Evolutionary conservation across 306 rosid genomes (phyloP), one percentile per base, ranked within the genome.

Genomic region (Amphicarpaea edgeworthii): DNA sequence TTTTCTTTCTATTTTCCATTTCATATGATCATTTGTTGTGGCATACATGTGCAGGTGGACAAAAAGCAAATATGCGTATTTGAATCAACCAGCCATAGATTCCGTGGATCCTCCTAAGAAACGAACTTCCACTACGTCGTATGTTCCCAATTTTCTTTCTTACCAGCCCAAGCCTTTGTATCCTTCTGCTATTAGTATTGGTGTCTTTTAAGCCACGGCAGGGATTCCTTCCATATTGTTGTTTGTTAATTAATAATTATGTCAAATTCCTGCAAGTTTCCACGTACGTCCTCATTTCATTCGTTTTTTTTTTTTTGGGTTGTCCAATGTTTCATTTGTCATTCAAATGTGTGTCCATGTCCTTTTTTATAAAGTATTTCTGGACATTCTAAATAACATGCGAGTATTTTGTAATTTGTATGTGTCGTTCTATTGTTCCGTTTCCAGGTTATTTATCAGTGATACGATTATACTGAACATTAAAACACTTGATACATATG

Each of bases 1-100:
- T 40, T 40, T 9, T 41, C 3, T 5, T 34, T 34, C 9, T 5
- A 49, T 6, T 8, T 19, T 53, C 2, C 3, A 30, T 7, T 26
- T 57, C 6, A 12, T 21, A 54, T 3, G n/a, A 28, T 75, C 8
- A 28, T 28, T 28, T 26, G 40, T 24, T 50, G 72, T 77, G 70
- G 46, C 7, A 28, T 14, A 53, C 7, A 28, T 14, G 28, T 80
- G 88, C 90, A 93, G 97, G 97, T 93, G 97, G 97, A 93, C 96
- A 11, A 90, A 88, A 69, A 90, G 97, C 90, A 88, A 84, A 72
- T 90, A 88, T 80, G 97, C 97, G 7, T 93, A 90, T 77, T 72
- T 93, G 79, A 93, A 93, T 83, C 94, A 93, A 72, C 97, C 96
- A 19, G 92, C 89, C 49, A 32, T 86, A 9, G 86, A 79, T 51